Base-by-base conservation (phyloP, 2,329 filamentous ascomycete species). In the Talaromyces sp. region DNA sequence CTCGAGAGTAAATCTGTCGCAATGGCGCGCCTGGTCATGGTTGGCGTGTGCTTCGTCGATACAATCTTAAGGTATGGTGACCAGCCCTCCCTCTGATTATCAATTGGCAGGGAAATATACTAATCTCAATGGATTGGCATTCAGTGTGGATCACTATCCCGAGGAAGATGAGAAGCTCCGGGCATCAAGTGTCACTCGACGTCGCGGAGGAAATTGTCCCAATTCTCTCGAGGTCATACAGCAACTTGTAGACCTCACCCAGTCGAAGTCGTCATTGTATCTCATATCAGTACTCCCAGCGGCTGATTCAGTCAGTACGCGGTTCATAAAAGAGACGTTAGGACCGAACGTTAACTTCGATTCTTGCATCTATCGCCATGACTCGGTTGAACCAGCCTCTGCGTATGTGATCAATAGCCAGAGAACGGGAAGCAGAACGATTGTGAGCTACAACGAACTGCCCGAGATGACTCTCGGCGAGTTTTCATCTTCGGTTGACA, bases 151-250 rank as follows among this genome's bases (percentile, higher is more conserved):
- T 2, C 75, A 83, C 66, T 90, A 84, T 67, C 88, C 88, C 1
- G 71, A 73, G 6, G 88, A 91, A 73, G 88, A 92, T 75, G 80
- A 84, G 50, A 91, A 91, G 71, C 77, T 89, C 40, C 85, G 88
- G 33, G 87, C 88, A 17, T 81, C 81, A 2, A 77, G 68, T 22
- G 69, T 88, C 56, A 73, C 76, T 36, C 79, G 80, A 43, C 82
- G 88, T 31, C 81, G 87, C 25, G 88, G 89, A 54, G 88, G 88
- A 33, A 92, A 91, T 70, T 85, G 85, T 62, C 81, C 85, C 22
- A 91, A 91, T 69, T 82, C 83, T 3, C 80, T 90, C 35, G 81
- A 90, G 67, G 87, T 91, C 8, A 75, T 91, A 25, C 79, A 84
- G 61, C 86, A 91, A 68, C 78, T 89, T 17, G 65, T 84, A 11